Conservation (phyloP, 371 early-diverging fungal species). For the Mortierella sp. region DNA sequence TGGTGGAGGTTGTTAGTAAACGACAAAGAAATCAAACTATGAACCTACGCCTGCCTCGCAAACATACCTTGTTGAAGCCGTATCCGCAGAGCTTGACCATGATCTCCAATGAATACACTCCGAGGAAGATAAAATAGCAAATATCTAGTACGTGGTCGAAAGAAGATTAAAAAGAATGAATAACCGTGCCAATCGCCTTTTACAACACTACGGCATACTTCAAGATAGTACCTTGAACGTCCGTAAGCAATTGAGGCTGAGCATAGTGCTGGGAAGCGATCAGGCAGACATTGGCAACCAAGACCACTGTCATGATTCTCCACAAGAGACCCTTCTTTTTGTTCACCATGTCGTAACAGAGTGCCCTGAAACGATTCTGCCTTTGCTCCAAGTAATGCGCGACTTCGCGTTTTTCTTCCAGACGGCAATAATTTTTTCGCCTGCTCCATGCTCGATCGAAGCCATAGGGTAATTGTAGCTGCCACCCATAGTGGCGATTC, state of each 20-base stretch:
- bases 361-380: too few species aligned
- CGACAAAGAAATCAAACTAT: too few species aligned
- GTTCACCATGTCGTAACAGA: too few species aligned
- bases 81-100: constrained; percentile 61
- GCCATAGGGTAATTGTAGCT: constrained; percentile 41
- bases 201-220: background rate
- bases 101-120: constrained; percentile 61
- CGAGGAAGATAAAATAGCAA: constrained; percentile 63
- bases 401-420: constrained; percentile 24
- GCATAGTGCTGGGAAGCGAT: constrained; percentile 65
- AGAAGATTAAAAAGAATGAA: background rate
- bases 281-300: constrained; percentile 60
- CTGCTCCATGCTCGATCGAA: constrained; percentile 45
- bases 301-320: constrained; percentile 54
- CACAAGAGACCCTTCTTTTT: constrained; percentile 57
- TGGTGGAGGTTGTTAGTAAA: background rate
- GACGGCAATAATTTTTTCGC: constrained; percentile 32
- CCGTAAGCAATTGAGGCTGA: constrained; percentile 60
- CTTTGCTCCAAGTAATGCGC: constrained; percentile 32
- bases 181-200: background rate
- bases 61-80: constrained; percentile 63
- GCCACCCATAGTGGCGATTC: constrained; percentile 54
- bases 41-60: too few species aligned
- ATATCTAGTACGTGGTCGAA: constrained; percentile 54
- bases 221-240: constrained; percentile 58